Evolutionary conservation across 2,329 filamentous ascomycete genomes (phyloP).

Genomic region (Didymella pomorum): DNA sequence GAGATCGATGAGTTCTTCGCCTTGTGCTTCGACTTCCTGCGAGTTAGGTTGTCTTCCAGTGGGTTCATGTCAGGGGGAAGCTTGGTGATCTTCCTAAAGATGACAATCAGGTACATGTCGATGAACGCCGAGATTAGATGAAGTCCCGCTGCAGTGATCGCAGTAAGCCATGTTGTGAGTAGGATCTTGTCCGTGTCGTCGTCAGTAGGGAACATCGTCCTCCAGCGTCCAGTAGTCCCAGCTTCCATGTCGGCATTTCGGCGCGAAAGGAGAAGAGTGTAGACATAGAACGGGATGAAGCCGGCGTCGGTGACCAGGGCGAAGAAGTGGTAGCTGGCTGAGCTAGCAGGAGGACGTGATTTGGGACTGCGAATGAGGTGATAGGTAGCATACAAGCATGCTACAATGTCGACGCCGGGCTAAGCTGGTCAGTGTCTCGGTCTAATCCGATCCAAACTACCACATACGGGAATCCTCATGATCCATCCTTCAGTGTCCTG

Average conservation of each 20-base stretch:
- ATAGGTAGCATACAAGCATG: conserved; percentile 80
- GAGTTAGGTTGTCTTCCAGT: conserved; percentile 83
- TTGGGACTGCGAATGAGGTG: conserved; percentile 77
- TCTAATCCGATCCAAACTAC: not conserved
- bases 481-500: conserved; percentile 74
- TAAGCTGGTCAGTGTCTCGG: conserved; percentile 50
- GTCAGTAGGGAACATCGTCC: conserved; percentile 69
- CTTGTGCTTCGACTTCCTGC: conserved; percentile 72
- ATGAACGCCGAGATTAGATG: conserved; percentile 75
- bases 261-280: conserved; percentile 63
- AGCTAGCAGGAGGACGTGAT: conserved; percentile 77
- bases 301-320: conserved; percentile 75
- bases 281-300: conserved; percentile 69
- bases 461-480: conserved; percentile 75
- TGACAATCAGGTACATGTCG: conserved; percentile 76
- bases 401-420: conserved; percentile 77
- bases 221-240: conserved; percentile 66
- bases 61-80: conserved; percentile 97
- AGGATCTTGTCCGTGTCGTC: conserved; percentile 67
- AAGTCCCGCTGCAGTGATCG: conserved; percentile 69
- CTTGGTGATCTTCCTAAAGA: conserved; percentile 81
- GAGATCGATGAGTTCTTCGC: conserved; percentile 69
- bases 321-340: conserved; percentile 89
- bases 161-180: conserved; percentile 72
- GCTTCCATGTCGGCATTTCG: conserved; percentile 60